phyloP scores from a whole-genome alignment of 106 monocot genomes.

The Dendrobium huoshanense region DNA sequence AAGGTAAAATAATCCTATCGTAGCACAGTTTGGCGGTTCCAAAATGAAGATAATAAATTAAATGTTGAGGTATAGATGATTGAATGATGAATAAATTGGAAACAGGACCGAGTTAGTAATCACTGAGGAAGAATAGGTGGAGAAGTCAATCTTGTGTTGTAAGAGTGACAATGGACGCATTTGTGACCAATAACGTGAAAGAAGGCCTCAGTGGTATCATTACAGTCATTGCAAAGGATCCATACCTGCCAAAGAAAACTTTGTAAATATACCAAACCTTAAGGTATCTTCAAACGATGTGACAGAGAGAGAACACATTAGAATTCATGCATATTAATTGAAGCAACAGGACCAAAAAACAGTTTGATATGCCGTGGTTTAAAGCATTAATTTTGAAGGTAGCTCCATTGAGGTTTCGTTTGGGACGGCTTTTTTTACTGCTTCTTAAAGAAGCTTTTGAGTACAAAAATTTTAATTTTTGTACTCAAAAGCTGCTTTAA shows the following conservation, averaged over 20 bases:
- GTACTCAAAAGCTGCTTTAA: no score
- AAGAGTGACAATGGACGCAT: constrained; percentile 38
- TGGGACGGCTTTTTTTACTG: no score
- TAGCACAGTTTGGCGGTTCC: no score
- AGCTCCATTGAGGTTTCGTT: no score
- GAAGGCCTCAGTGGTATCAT: constrained; percentile 49
- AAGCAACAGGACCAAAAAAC: not conserved
- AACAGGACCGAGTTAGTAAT: not conserved
- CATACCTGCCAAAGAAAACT: constrained; percentile 46
- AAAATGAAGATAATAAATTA: not conserved
- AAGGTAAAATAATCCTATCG: not conserved
- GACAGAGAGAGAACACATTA: not conserved
- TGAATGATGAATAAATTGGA: not conserved
- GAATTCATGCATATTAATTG: not conserved
- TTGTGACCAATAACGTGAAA: constrained; percentile 57
- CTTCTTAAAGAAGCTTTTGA: no score
- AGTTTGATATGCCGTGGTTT: no score
- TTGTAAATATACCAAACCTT: not conserved
- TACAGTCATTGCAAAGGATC: constrained; percentile 92
- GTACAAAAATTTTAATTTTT: no score
- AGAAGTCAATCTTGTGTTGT: constrained; percentile 38
- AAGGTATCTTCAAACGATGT: not conserved
- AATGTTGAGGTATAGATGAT: not conserved
- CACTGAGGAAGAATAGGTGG: constrained; percentile 22
- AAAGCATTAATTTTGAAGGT: no score